Evolutionary conservation across 495 filamentous ascomycete genomes (phyloP), one percentile per base, ranked within the genome.

Genomic region (Thermothielavioides terrestris): DNA sequence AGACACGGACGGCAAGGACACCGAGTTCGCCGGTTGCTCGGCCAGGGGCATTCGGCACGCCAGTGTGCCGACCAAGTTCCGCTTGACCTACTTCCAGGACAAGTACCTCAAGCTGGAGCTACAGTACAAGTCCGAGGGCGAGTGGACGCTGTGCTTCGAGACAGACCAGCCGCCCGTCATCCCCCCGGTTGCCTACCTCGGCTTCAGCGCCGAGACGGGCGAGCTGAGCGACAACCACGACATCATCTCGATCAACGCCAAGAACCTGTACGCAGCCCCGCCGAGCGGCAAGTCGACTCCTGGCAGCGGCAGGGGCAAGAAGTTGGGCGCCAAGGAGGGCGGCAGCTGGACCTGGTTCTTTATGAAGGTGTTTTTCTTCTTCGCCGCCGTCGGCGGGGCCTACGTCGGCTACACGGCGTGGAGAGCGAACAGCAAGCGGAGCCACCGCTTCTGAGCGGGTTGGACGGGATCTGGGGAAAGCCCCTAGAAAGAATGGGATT

Each of bases 211-310:
- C 35, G 89, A 97, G 74, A 96, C 90, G 22, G 94, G 94, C 57
- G 94, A 99, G 70, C 77, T 99, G 56, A 87, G 79, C 65, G 94
- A 99, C 68, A 95, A 96, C 76, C 89, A 95, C 78, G 94, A 99
- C 67, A 94, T 99, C 67, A 84, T 97, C 66, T 84, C 78, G 46
- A 78, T 99, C 65, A 72, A 83, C 50, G 81, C 90, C 32, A 85
- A 86, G 75, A 97, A 96, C 64, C 75, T 97, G 23, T 96, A 99
- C 68, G 77, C 76, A 48, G 68, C 82, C 44, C 76, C 56, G 62
- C 68, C 72, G 36, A 71, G 62, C 42, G 65, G 60, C 45, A 63
- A 64, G 53, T 58, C 68, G 40, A 73, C 64, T 12, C 67, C 68
- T 22, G 67, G 66, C 18, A 70, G 63, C 36, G 64, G 59, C 47